Evolutionary conservation across 495 filamentous ascomycete species (phyloP), one percentile per base, ranked within the genome.

Genomic region (Hypoxylon fragiforme): DNA sequence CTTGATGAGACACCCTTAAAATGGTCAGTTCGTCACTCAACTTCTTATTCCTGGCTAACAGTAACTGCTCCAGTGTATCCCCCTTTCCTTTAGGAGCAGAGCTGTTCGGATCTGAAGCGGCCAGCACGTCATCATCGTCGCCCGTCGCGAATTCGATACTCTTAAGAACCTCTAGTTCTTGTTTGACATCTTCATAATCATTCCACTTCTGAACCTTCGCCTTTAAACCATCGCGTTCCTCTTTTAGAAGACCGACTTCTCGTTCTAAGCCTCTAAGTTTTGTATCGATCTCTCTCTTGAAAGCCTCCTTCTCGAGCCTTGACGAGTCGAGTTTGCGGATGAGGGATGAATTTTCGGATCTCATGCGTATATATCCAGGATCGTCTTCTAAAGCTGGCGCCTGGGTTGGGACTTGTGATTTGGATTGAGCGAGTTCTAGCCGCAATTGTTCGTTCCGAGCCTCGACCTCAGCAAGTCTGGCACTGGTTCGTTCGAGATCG

Each of bases 151-250:
- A 96, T 66, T 98, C 94, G 54, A 98, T 96, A 58, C 92, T 94
- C 84, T 96, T 96, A 59, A 98, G 81, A 38, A 98, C 91, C 60
- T 97, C 94, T 18, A 98, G 79, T 70, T 98, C 95, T 47, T 91
- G 86, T 66, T 94, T 95, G 37, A 98, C 86, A 53, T 97, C 91
- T 28, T 96, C 90, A 63, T 99, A 99, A 67, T 99, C 95, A 57
- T 85, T 81, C 83, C 90, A 92, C 63, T 89, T 92, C 43, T 89
- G 84, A 14, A 97, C 80, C 68, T 91, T 95, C 19, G 78, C 76
- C 62, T 85, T 88, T 34, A 97, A 74, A 34, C 75, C 73, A 40
- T 89, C 86, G 34, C 87, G 78, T 57, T 92, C 89, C 20, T 81
- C 78, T 56, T 81, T 85, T 12, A 91, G 68, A 42, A 81, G 72